A percentile compares a stretch with the other conserved stretches of the same genome.
phyloP scores from a whole-genome alignment of 352 stramenopile species.

The Phytopythium aichiense region DNA sequence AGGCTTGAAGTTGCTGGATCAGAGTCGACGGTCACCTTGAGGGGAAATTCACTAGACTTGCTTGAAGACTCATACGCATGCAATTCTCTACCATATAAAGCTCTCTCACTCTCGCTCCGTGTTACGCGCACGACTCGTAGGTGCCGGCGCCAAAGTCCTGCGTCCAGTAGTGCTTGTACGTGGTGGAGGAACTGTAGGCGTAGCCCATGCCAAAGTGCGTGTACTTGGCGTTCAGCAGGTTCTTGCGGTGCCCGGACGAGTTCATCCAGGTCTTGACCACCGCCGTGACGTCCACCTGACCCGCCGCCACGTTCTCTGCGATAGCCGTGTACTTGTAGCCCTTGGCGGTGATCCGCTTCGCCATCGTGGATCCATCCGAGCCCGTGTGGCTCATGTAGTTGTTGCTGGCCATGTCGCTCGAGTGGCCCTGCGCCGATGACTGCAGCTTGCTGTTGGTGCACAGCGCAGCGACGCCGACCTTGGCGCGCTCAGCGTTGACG shows the following conservation, averaged over 20 bases:
- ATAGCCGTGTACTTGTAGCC: slow-evolving; percentile 32
- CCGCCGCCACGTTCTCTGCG: slow-evolving; percentile 52
- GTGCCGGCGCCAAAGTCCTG: slow-evolving; percentile 42
- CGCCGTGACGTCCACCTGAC: slow-evolving; percentile 26
- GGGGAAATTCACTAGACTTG: background rate
- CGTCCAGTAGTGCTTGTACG: slow-evolving; percentile 58
- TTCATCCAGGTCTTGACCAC: slow-evolving; percentile 56
- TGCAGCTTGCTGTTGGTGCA: slow-evolving; percentile 40
- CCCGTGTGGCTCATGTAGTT: slow-evolving; percentile 45
- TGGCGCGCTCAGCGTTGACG: slow-evolving; percentile 41
- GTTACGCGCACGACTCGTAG: slow-evolving; percentile 14
- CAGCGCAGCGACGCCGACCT: slow-evolving; percentile 25
- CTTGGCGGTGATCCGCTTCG: slow-evolving; percentile 25
- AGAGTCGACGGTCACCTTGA: background rate
- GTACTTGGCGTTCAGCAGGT: slow-evolving; percentile 31
- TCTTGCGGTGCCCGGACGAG: slow-evolving; percentile 34
- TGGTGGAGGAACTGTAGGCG: slow-evolving; percentile 31
- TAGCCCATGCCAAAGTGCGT: slow-evolving; percentile 32
- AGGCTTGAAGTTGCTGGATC: no score
- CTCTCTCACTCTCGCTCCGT: background rate
- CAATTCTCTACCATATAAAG: background rate
- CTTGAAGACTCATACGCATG: background rate
- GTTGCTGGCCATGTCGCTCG: slow-evolving; percentile 40
- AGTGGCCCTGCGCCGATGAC: slow-evolving; percentile 21
- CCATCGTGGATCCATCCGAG: slow-evolving; percentile 36